A percentile compares a stretch with the other conserved stretches of the same genome.
Conservation (phyloP, 2,329 filamentous ascomycete species). For the Hymenoscyphus albidus region DNA sequence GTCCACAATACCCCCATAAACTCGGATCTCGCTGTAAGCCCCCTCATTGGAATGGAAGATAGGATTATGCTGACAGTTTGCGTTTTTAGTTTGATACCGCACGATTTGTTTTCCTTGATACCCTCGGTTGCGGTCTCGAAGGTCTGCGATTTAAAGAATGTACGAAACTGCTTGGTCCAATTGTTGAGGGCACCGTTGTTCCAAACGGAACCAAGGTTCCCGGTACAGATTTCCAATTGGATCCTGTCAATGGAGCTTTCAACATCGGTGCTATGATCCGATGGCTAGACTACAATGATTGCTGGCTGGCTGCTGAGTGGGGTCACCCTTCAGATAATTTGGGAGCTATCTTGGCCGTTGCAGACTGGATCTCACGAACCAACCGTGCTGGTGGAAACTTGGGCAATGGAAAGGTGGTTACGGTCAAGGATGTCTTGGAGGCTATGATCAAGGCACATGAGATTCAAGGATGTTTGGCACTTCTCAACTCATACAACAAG, state of each 20-base stretch:
- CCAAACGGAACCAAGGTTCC: constrained; percentile 89
- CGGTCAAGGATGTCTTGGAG: constrained; percentile 86
- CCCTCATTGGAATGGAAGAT: constrained; percentile 8
- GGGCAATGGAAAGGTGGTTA: constrained; percentile 83
- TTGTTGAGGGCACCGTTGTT: constrained; percentile 85
- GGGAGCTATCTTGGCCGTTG: constrained; percentile 91
- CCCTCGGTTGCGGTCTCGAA: constrained; percentile 92
- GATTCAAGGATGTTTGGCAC: constrained; percentile 93
- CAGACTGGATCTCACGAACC: constrained; percentile 96
- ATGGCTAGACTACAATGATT: constrained; percentile 99
- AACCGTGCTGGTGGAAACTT: constrained; percentile 72
- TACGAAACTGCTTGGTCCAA: constrained; percentile 86
- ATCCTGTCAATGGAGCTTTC: constrained; percentile 93
- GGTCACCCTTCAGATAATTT: constrained; percentile 98
- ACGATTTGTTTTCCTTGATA: constrained; percentile 94
- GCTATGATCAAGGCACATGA: constrained; percentile 99
- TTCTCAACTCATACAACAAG: constrained; percentile 99
- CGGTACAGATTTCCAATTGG: constrained; percentile 89
- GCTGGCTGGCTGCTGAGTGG: constrained; percentile 98
- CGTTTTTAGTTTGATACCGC: constrained; percentile 81
- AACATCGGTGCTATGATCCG: constrained; percentile 99
- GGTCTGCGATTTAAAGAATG: constrained; percentile 94
- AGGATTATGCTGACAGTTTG: constrained; percentile 17
- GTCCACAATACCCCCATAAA: constrained; percentile 88
- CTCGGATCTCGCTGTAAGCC: constrained; percentile 85